Percentiles rank a stretch among this genome's conserved stretches.
Conservation (phyloP, 805 yeast genomes). For the Candida mattraensis region DNA sequence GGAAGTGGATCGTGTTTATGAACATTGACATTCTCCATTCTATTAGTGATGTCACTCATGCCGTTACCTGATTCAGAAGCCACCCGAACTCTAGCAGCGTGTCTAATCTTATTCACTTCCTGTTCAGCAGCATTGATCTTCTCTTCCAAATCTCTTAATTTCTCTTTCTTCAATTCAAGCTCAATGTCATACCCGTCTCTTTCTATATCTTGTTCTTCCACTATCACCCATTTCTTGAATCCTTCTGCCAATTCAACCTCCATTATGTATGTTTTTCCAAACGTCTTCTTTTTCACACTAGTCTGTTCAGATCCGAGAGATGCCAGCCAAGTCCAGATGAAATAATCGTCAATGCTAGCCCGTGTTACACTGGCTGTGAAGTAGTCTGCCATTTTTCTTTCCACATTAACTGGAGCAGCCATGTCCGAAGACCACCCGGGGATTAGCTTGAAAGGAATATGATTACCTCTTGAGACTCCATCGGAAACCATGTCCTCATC, state of each 20-base stretch:
- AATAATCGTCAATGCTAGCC: constrained; percentile 80
- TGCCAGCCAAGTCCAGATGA: constrained; percentile 89
- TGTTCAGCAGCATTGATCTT: constrained; percentile 29
- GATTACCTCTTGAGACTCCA: constrained; percentile 35
- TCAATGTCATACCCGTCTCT: constrained; percentile 37
- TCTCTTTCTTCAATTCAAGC: constrained; percentile 35
- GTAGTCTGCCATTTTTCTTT: constrained; percentile 28
- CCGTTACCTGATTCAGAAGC: constrained; percentile 10
- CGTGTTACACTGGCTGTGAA: constrained; percentile 52
- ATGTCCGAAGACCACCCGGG: constrained; percentile 39
- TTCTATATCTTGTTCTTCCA: constrained; percentile 62
- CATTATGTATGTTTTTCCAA: constrained; percentile 79
- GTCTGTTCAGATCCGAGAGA: constrained; percentile 75
- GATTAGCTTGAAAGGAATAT: constrained; percentile 28
- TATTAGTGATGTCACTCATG: constrained; percentile 19
- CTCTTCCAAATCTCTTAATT: constrained; percentile 29
- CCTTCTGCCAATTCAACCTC: constrained; percentile 78
- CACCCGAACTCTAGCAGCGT: constrained; percentile 17
- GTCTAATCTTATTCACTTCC: constrained; percentile 25
- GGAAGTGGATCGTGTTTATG: constrained; percentile 10
- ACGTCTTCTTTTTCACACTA: constrained; percentile 57
- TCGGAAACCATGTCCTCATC: constrained; percentile 38
- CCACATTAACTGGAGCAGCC: constrained; percentile 26
- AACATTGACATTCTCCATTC: constrained; percentile 13
- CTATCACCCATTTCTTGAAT: constrained; percentile 73